These are phyloP conservation scores for Stephania yunnanensis DNA, from an alignment of 164 flowering plant genomes.

Conservation along the genomic window DNA sequence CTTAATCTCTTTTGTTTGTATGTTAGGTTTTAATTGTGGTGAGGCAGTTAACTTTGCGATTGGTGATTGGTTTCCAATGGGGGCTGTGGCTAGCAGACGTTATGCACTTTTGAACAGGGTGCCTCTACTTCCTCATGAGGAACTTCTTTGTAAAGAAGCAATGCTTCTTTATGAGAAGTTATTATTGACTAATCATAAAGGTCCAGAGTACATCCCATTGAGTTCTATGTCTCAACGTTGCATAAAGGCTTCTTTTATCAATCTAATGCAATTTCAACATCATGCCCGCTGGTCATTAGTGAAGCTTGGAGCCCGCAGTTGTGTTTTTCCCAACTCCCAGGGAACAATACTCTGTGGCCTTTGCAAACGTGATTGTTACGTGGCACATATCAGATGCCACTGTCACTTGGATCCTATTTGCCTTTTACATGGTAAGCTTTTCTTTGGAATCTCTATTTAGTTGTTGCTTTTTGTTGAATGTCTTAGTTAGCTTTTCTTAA, in stretches of 20 bases:
- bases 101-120: conserved; percentile 78
- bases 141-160: conserved; percentile 91
- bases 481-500: neutral
- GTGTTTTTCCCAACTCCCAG: conserved; percentile 34
- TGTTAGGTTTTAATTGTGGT: conserved; percentile 93
- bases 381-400: conserved; percentile 66
- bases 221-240: conserved; percentile 42
- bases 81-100: conserved; percentile 79
- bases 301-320: conserved; percentile 41
- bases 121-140: conserved; percentile 94
- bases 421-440: conserved; percentile 77
- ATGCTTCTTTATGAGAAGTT: conserved; percentile 46
- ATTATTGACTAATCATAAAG: conserved; percentile 23
- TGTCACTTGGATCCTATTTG: conserved; percentile 73
- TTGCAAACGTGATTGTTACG: conserved; percentile 96
- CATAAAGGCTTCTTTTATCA: conserved; percentile 66
- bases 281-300: conserved; percentile 72
- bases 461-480: neutral
- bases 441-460: neutral
- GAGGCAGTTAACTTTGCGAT: conserved; percentile 98
- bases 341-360: conserved; percentile 79
- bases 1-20: conserved; percentile 10
- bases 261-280: conserved; percentile 79
- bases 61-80: conserved; percentile 93
- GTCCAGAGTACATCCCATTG: conserved; percentile 27